Percentiles rank a stretch among this genome's conserved stretches.
These are phyloP conservation scores for Nannizzia gypsea DNA, from an alignment of 2,329 filamentous ascomycete species.

Conservation along the genomic window DNA sequence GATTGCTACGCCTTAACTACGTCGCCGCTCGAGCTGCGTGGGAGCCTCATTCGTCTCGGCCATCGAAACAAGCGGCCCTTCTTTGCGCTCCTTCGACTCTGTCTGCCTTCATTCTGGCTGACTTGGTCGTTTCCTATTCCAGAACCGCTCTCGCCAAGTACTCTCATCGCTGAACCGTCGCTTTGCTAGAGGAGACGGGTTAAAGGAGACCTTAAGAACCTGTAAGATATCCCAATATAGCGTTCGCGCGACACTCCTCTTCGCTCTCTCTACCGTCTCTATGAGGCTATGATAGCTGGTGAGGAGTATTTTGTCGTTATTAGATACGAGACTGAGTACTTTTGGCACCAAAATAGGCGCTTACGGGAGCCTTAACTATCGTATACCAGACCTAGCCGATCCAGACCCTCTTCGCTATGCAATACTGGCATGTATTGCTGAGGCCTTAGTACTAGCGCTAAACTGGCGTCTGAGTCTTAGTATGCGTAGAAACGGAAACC, in stretches of 20 bases:
- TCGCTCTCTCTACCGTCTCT: slow-evolving; percentile 20
- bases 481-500: slow-evolving; percentile 13
- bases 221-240: slow-evolving; percentile 11
- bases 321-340: slow-evolving; percentile 18
- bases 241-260: slow-evolving; percentile 18
- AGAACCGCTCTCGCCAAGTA: neutral
- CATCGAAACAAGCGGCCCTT: slow-evolving; percentile 13
- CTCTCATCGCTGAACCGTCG: slow-evolving; percentile 6
- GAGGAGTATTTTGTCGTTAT: slow-evolving; percentile 10
- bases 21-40: slow-evolving; percentile 12
- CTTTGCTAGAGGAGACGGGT: slow-evolving; percentile 9
- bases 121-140: slow-evolving; percentile 13
- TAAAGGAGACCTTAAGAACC: slow-evolving; percentile 10
- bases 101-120: slow-evolving; percentile 9
- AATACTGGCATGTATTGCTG: slow-evolving; percentile 19
- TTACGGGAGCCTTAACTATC: slow-evolving; percentile 17
- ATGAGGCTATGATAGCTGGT: slow-evolving; percentile 14
- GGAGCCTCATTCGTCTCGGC: slow-evolving; percentile 13
- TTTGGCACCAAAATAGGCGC: slow-evolving; percentile 16
- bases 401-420: slow-evolving; percentile 21
- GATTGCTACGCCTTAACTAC: slow-evolving; percentile 5
- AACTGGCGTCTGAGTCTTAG: slow-evolving; percentile 19
- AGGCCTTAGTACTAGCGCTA: slow-evolving; percentile 17
- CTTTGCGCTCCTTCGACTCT: slow-evolving; percentile 14
- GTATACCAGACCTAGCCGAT: slow-evolving; percentile 20